Conservation (phyloP, 2,329 filamentous ascomycete genomes). For the Fusarium abutilonis region DNA sequence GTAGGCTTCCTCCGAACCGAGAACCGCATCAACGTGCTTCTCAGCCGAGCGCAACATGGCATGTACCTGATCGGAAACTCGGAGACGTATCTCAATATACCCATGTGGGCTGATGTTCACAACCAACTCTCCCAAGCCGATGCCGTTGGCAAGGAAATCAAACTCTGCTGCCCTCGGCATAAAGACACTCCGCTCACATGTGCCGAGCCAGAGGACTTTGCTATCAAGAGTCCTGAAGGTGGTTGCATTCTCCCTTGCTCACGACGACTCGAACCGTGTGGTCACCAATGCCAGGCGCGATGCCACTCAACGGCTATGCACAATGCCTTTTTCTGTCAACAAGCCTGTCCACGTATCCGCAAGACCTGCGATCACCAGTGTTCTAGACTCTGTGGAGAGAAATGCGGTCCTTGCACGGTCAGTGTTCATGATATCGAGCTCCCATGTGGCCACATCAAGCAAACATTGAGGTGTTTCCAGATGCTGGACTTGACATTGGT, state of each 20-base stretch:
- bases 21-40: conserved; percentile 75
- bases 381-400: no score
- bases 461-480: no score
- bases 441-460: no score
- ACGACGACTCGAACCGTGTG: conserved; percentile 57
- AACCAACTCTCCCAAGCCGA: conserved; percentile 21
- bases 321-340: conserved; percentile 55
- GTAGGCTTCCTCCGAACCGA: conserved; percentile 73
- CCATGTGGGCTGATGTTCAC: conserved; percentile 60
- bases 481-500: no score
- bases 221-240: conserved; percentile 65
- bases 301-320: conserved; percentile 61
- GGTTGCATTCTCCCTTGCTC: conserved; percentile 65
- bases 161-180: conserved; percentile 70
- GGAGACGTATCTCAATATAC: conserved; percentile 62
- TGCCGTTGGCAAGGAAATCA: conserved; percentile 60
- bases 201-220: conserved; percentile 65
- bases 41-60: conserved; percentile 72
- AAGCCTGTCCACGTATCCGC: conserved; percentile 55
- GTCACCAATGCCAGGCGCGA: conserved; percentile 55
- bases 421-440: no score
- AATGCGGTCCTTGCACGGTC: no score
- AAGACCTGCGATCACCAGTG: conserved; percentile 57
- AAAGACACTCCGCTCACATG: conserved; percentile 59
- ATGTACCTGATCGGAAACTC: conserved; percentile 76